Percentiles rank a stretch among this genome's conserved stretches.
Evolutionary conservation across 78 protist genomes (phyloP).

Genomic region (Protostelium mycophagum): DNA sequence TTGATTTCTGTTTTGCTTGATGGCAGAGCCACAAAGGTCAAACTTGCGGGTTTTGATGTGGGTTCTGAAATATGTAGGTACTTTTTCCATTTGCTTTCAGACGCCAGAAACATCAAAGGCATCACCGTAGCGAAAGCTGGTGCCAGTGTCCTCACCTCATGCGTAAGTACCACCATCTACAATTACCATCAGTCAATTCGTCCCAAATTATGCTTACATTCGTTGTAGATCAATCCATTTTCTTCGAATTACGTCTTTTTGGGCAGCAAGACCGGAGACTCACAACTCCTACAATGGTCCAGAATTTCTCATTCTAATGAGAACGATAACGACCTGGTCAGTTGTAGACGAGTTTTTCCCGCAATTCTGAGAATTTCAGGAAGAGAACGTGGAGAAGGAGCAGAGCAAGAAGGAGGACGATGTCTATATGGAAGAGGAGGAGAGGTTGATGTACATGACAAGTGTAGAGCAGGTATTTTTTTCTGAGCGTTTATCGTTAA

Average conservation of each 20-base stretch:
- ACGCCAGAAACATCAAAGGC: slow-evolving; percentile 39
- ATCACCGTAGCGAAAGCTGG: slow-evolving; percentile 39
- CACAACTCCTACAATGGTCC: slow-evolving; percentile 31
- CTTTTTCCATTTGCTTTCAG: slow-evolving; percentile 35
- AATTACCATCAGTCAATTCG: not conserved
- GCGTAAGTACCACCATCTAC: not conserved
- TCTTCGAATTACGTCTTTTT: slow-evolving; percentile 35
- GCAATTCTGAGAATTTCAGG: not conserved
- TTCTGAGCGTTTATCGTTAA: too few species aligned
- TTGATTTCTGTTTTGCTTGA: not conserved
- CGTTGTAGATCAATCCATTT: slow-evolving; percentile 24
- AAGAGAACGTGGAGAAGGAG: not conserved
- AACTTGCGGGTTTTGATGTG: too few species aligned
- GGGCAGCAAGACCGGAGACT: slow-evolving; percentile 62
- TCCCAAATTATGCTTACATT: not conserved
- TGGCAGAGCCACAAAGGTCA: too few species aligned
- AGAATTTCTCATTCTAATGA: slow-evolving; percentile 18
- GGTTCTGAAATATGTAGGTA: not conserved
- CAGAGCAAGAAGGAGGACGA: not conserved
- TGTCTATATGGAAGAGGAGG: not conserved
- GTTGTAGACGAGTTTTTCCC: not conserved
- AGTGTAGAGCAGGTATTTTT: not conserved
- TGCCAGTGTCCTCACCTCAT: slow-evolving; percentile 49
- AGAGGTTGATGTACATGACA: not conserved
- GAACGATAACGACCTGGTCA: slow-evolving; percentile 6